Evolutionary conservation across 139 green algal species (phyloP).

Genomic region (Raphidocelis subcapitata): DNA sequence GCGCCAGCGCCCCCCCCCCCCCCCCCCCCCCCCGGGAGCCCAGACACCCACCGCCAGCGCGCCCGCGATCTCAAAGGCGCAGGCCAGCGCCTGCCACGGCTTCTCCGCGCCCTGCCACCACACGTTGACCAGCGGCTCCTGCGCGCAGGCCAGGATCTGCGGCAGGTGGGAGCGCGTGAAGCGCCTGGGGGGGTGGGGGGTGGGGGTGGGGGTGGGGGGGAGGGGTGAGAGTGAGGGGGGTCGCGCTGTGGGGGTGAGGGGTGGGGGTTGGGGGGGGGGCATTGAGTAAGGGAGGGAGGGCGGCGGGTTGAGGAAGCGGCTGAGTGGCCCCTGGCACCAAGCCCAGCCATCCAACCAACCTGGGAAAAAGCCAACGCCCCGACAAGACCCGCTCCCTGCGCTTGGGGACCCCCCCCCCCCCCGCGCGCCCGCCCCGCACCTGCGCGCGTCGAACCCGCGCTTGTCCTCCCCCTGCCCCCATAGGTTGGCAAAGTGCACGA

Average conservation of each 20-base stretch:
- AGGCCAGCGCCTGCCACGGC: conserved; percentile 92
- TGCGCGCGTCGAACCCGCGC: conserved; percentile 65
- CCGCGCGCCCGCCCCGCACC: not conserved
- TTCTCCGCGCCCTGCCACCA: conserved; percentile 87
- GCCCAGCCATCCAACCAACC: not conserved
- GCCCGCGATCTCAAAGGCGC: conserved; percentile 80
- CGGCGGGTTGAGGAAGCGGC: no score
- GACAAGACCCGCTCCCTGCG: no score
- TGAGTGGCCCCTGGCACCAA: not conserved
- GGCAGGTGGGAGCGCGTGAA: conserved; percentile 64
- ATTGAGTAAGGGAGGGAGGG: no score
- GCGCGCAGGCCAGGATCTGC: conserved; percentile 60
- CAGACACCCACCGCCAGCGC: conserved; percentile 46
- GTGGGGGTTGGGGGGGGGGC: no score
- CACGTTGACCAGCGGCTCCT: conserved; percentile 38
- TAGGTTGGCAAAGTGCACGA: conserved; percentile 85
- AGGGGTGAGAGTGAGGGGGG: no score
- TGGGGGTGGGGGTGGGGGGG: not conserved
- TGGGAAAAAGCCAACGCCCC: not conserved
- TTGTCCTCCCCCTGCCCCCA: conserved; percentile 88
- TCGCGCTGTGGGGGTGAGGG: no score
- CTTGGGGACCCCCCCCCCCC: no score
- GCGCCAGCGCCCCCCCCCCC: not conserved
- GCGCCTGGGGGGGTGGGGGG: conserved; percentile 5
- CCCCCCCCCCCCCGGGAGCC: not conserved